These are phyloP conservation scores for Colletotrichum scovillei DNA, from an alignment of 2,329 filamentous ascomycete genomes.

Conservation along the genomic window DNA sequence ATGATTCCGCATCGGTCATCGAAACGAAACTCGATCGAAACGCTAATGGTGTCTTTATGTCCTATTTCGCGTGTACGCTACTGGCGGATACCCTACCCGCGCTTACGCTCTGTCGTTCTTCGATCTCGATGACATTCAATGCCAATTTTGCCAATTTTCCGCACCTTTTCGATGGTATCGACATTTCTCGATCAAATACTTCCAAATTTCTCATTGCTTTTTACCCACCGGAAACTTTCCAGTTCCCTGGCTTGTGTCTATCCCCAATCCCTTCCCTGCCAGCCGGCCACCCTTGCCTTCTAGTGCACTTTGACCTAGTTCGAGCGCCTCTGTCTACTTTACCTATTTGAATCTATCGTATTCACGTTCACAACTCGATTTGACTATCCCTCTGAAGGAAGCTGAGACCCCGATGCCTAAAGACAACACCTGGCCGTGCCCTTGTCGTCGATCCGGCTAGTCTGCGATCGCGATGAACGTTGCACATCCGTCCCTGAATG, in stretches of 20 bases:
- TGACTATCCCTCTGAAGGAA: neutral
- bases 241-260: neutral
- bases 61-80: neutral
- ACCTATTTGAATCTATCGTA: neutral
- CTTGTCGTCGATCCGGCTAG: neutral
- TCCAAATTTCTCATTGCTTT: neutral
- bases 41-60: neutral
- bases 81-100: neutral
- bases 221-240: neutral
- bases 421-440: neutral
- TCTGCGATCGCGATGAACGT: neutral
- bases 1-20: slow-evolving; percentile 7
- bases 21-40: slow-evolving; percentile 32
- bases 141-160: slow-evolving; percentile 5
- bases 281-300: neutral
- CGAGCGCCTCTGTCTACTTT: neutral
- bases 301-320: neutral
- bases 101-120: neutral
- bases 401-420: neutral
- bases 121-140: slow-evolving; percentile 28
- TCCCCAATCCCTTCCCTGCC: neutral
- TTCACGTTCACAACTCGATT: neutral
- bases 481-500: neutral
- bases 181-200: neutral
- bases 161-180: neutral